Conservation (phyloP, 768 basidiomycete species). For the Boletus sp. region DNA sequence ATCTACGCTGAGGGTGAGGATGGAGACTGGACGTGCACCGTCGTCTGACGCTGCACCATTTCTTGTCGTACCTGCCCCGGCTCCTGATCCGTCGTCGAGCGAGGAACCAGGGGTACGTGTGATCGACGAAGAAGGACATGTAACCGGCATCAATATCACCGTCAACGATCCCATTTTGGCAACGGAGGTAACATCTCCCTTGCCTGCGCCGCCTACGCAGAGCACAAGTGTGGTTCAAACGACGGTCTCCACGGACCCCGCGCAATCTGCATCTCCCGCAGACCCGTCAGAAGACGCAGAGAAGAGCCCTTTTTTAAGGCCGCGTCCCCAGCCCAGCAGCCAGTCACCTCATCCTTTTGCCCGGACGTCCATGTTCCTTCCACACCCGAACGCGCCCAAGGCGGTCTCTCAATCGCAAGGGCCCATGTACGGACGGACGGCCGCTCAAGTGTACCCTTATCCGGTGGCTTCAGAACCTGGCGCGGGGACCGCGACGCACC, state of each 20-base stretch:
- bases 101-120: constrained; percentile 3
- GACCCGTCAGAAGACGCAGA: constrained; percentile 7
- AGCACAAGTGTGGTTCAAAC: constrained; percentile 11
- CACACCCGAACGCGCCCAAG: constrained; percentile 57
- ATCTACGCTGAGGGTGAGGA: constrained; percentile 16
- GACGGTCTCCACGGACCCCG: constrained; percentile 17
- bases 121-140: constrained; percentile 16
- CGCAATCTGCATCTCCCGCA: constrained; percentile 3
- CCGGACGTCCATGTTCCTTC: constrained; percentile 47
- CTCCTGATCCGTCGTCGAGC: neutral
- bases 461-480: constrained; percentile 4
- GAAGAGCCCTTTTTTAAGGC: constrained; percentile 25
- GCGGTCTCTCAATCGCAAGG: constrained; percentile 35
- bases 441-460: constrained; percentile 16
- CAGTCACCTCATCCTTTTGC: constrained; percentile 24
- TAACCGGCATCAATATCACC: constrained; percentile 6
- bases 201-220: constrained; percentile 4
- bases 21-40: constrained; percentile 11
- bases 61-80: neutral
- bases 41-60: neutral
- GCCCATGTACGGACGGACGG: constrained; percentile 56
- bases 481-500: neutral
- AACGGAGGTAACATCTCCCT: constrained; percentile 12
- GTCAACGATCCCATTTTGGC: constrained; percentile 3
- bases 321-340: constrained; percentile 20